Evolutionary conservation across 164 flowering plant species (phyloP).

Genomic region (Warburgia ugandensis): DNA sequence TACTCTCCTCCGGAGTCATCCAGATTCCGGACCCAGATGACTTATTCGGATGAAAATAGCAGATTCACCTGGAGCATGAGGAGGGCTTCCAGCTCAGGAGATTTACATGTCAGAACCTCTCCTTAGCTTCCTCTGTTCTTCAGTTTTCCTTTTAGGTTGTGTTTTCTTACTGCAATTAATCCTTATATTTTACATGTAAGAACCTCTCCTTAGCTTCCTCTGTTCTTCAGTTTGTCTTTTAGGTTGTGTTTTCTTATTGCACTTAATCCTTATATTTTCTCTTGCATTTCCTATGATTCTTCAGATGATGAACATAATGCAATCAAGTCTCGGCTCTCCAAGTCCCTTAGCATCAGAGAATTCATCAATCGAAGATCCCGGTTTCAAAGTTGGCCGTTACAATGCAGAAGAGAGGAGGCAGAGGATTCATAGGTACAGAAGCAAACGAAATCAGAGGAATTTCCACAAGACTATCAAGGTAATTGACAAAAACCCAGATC

Average conservation of each 20-base stretch:
- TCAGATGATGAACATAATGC: conserved; percentile 20
- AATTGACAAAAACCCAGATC: not conserved
- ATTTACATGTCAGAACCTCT: conserved; percentile 58
- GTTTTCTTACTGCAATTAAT: no score
- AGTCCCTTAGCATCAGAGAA: conserved; percentile 31
- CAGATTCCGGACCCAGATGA: conserved; percentile 21
- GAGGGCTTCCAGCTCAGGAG: conserved; percentile 78
- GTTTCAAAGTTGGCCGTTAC: conserved; percentile 44
- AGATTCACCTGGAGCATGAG: conserved; percentile 51
- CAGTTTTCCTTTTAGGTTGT: no score
- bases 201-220: no score
- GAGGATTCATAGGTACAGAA: conserved; percentile 59
- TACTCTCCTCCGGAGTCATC: conserved; percentile 30
- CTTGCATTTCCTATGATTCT: no score
- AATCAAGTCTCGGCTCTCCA: conserved; percentile 23
- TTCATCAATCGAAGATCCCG: conserved; percentile 31
- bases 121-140: no score
- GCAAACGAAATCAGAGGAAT: conserved; percentile 80
- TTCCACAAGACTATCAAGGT: conserved; percentile 94
- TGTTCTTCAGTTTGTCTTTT: no score
- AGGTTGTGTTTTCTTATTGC: no score
- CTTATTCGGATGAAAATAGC: conserved; percentile 34
- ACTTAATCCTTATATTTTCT: no score
- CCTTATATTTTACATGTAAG: no score
- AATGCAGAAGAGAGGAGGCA: conserved; percentile 75